Conservation (phyloP, 2,329 filamentous ascomycete species). For the Pyrenophora tritici-repentis region DNA sequence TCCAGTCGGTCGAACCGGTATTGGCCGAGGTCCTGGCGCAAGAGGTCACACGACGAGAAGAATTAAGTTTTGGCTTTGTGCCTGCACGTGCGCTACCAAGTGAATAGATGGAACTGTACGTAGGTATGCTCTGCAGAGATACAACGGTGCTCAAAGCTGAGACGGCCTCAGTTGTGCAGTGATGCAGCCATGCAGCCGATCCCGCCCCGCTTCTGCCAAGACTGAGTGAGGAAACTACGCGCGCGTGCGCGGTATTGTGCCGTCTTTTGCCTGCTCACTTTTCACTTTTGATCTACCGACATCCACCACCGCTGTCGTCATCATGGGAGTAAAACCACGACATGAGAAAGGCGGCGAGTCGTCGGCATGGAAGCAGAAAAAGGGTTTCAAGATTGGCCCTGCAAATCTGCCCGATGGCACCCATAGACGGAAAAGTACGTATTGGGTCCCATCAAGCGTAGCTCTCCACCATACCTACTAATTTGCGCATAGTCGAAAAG, state of each 20-base stretch:
- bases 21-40: slow-evolving; percentile 20
- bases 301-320: neutral
- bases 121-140: neutral
- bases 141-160: slow-evolving; percentile 10
- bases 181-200: slow-evolving; percentile 11
- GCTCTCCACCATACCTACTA: neutral
- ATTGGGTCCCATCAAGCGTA: neutral
- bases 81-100: slow-evolving; percentile 6
- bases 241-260: too few species aligned
- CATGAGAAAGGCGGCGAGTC: slow-evolving; percentile 51
- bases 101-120: neutral
- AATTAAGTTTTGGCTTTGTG: slow-evolving; percentile 1
- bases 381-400: slow-evolving; percentile 85
- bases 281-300: neutral
- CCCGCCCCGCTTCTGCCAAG: slow-evolving; percentile 25
- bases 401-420: slow-evolving; percentile 89
- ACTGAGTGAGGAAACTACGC: slow-evolving; percentile 22
- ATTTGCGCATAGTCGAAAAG: slow-evolving; percentile 67
- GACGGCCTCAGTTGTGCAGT: slow-evolving; percentile 1
- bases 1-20: slow-evolving; percentile 15
- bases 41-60: slow-evolving; percentile 33
- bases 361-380: slow-evolving; percentile 56
- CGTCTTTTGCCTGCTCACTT: slow-evolving; percentile 1
- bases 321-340: slow-evolving; percentile 66
- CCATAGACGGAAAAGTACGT: slow-evolving; percentile 75